Percentiles rank a stretch among this genome's conserved stretches.
Evolutionary conservation across 2,329 filamentous ascomycete genomes (phyloP).

Genomic region (Exophiala phaeomuriformis): DNA sequence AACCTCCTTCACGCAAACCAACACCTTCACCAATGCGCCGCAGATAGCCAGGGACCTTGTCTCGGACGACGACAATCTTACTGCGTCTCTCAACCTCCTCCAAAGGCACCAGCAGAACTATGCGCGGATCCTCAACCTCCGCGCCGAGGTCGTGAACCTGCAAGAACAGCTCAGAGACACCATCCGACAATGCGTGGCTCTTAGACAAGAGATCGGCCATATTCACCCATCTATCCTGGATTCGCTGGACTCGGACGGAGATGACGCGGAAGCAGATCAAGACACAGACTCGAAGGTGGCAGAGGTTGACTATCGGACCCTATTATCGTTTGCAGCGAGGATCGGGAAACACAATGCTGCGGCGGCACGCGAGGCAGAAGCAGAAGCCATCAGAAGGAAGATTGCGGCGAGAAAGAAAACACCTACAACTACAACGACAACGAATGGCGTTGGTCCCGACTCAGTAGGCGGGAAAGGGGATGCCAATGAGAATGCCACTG

Average conservation of each 20-base stretch:
- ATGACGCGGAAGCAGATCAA: constrained; percentile 21
- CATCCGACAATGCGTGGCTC: constrained; percentile 35
- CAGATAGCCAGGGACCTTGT: constrained; percentile 36
- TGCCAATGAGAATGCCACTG: constrained; percentile 5
- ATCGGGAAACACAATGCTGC: constrained; percentile 43
- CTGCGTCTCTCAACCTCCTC: constrained; percentile 37
- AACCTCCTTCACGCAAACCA: constrained; percentile 37
- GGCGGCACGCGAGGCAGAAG: constrained; percentile 39
- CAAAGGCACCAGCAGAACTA: constrained; percentile 41
- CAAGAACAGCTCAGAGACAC: constrained; percentile 38
- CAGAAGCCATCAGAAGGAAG: constrained; percentile 25
- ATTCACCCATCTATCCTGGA: constrained; percentile 29
- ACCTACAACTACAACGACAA: neutral
- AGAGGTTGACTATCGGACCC: constrained; percentile 39
- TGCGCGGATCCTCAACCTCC: constrained; percentile 36
- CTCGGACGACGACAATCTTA: constrained; percentile 37
- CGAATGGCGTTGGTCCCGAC: neutral
- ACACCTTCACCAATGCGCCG: constrained; percentile 39
- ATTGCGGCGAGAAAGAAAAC: constrained; percentile 20
- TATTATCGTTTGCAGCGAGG: constrained; percentile 40
- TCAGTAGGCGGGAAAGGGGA: neutral
- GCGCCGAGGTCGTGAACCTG: constrained; percentile 35
- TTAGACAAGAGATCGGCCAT: constrained; percentile 37
- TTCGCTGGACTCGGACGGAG: constrained; percentile 20
- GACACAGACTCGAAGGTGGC: constrained; percentile 25